A percentile compares a stretch with the other conserved stretches of the same genome.
Evolutionary conservation across 768 basidiomycete genomes (phyloP).

Genomic region (Lactarius indigo): DNA sequence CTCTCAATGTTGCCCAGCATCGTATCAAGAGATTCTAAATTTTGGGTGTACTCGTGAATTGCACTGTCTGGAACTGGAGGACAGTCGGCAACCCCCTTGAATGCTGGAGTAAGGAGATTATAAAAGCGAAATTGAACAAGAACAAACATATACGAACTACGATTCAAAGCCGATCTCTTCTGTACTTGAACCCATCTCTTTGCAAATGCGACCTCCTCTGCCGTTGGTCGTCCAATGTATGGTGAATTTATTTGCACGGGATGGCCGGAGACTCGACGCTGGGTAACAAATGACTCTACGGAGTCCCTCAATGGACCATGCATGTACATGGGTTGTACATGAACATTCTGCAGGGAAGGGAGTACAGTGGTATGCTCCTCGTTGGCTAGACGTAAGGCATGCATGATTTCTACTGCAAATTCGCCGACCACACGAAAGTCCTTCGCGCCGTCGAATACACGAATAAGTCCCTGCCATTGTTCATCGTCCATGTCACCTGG

Average conservation of each 20-base stretch:
- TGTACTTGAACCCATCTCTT: slow-evolving; percentile 12
- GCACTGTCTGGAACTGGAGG: background rate
- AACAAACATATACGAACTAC: background rate
- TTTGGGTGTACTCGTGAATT: slow-evolving; percentile 12
- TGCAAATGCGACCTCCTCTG: background rate
- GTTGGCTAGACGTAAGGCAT: no score
- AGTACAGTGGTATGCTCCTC: no score
- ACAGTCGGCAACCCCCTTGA: background rate
- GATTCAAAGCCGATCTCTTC: slow-evolving; percentile 7
- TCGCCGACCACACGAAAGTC: no score
- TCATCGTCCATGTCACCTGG: no score
- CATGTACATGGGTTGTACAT: no score
- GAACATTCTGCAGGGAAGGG: no score
- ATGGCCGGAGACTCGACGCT: no score
- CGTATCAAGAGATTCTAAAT: slow-evolving; percentile 11
- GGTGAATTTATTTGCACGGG: background rate
- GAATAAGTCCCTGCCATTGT: no score
- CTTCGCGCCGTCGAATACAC: no score
- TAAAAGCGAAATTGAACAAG: background rate
- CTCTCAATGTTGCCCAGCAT: slow-evolving; percentile 3
- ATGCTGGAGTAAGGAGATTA: background rate
- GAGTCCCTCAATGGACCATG: no score
- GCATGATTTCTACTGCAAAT: no score
- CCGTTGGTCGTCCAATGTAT: background rate
- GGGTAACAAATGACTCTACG: no score